Evolutionary conservation across 139 green algal genomes (phyloP).

Genomic region (Chlamydomonas incerta): DNA sequence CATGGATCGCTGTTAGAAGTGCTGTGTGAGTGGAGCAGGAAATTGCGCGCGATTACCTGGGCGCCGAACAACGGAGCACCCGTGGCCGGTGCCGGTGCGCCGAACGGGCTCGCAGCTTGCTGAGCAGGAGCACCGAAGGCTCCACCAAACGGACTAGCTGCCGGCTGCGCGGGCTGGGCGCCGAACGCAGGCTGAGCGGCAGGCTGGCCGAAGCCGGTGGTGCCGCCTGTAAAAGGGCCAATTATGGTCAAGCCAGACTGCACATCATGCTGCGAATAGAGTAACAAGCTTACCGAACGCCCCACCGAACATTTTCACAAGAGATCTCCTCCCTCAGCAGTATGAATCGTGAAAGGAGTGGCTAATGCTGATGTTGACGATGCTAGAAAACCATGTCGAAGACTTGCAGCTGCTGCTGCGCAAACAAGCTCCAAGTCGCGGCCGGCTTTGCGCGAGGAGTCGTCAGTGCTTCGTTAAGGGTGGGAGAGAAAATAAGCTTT

Average conservation of each 20-base stretch:
- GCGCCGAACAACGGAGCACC: constrained; percentile 37
- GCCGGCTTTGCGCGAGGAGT: too few species aligned
- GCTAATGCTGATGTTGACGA: too few species aligned
- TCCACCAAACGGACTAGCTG: constrained; percentile 20
- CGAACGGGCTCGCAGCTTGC: constrained; percentile 24
- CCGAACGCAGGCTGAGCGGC: constrained; percentile 19
- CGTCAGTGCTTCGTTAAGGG: too few species aligned
- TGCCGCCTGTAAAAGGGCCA: background rate
- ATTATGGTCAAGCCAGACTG: too few species aligned
- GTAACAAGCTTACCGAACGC: too few species aligned
- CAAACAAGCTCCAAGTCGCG: too few species aligned
- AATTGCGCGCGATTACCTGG: constrained; percentile 1
- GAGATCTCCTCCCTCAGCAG: too few species aligned
- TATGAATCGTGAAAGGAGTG: too few species aligned
- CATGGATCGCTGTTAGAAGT: background rate
- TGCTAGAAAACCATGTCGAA: too few species aligned
- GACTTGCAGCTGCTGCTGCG: background rate
- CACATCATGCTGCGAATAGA: too few species aligned
- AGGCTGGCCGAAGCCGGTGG: constrained; percentile 21
- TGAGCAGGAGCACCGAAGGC: constrained; percentile 3
- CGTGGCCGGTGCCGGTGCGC: background rate
- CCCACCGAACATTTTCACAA: too few species aligned
- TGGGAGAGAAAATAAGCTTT: too few species aligned
- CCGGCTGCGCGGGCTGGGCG: constrained; percentile 29
- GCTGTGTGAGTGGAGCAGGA: background rate